These are phyloP conservation scores for Cercospora canescens DNA, from an alignment of 2,329 filamentous ascomycete species.

Conservation along the genomic window DNA sequence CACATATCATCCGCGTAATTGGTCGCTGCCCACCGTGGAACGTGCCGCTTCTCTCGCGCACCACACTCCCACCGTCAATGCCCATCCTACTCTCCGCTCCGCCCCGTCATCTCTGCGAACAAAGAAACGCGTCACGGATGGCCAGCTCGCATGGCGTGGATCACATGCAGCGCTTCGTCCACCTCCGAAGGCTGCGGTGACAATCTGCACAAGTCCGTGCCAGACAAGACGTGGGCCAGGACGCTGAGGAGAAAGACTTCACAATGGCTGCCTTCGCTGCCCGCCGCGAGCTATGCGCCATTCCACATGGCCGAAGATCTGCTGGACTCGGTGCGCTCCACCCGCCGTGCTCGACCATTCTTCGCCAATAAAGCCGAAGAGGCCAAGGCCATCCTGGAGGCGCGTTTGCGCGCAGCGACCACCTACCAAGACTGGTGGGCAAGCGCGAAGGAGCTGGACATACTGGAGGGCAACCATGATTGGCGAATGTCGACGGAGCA, in stretches of 20 bases:
- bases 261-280: slow-evolving; percentile 10
- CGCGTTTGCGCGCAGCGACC: slow-evolving; percentile 16
- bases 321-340: slow-evolving; percentile 9
- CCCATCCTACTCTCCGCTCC: not conserved
- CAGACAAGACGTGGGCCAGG: not conserved
- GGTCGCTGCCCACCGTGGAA: not conserved
- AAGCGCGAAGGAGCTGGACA: slow-evolving; percentile 21
- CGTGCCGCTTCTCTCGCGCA: not conserved
- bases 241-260: not conserved
- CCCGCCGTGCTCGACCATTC: not conserved
- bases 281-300: slow-evolving; percentile 11
- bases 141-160: slow-evolving; percentile 12
- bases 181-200: not conserved
- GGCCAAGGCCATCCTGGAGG: slow-evolving; percentile 12
- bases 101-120: too few relatives aligned
- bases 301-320: slow-evolving; percentile 19
- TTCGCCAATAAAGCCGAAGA: not conserved
- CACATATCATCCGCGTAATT: not conserved
- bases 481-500: slow-evolving; percentile 24
- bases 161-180: slow-evolving; percentile 1
- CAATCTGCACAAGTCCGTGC: not conserved
- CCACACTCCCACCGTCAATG: not conserved
- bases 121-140: slow-evolving; percentile 3
- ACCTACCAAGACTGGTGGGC: slow-evolving; percentile 17
- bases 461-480: slow-evolving; percentile 23